Evolutionary conservation across 805 yeast genomes (phyloP), one percentile per base, ranked within the genome.

Genomic region (Starmera dryadoides): DNA sequence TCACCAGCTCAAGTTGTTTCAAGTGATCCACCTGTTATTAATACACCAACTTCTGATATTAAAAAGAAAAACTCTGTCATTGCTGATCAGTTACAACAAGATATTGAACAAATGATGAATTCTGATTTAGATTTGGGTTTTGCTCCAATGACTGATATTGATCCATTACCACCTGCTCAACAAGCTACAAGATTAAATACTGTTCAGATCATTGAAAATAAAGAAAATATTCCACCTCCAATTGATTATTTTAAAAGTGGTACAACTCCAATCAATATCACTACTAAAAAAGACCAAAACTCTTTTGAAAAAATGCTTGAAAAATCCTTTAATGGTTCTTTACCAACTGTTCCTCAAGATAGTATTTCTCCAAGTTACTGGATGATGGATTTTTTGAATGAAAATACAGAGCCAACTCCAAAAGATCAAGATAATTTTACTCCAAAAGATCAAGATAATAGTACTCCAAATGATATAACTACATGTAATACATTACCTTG

Each of bases 221-320:
- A 66, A 63, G 55, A 72, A 62, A 66, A 64, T 33, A 51, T 52
- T 29, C 72, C 65, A 40, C 71, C 75, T 71, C 16, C 38, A 22
- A n/a, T n/a, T n/a, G 22, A 34, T 12, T 14, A 36, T 7, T 28
- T 32, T 18, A 21, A 32, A 16, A 31, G 26, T 19, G 4, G 30
- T 18, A n/a, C n/a, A n/a, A 19, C 32, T n/a, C 34, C 31, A 38
- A 32, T 17, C 21, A 17, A 28, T 9, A 28, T 36, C n/a, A 20
- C 7, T 12, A 12, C 33, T 22, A 21, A 12, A 26, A 30, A 46
- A 6, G 41, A 33, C 35, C 67, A 69, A 46, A 61, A 61, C 17
- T 55, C 58, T 11, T 59, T 71, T 37, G 71, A 71, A 40, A 63
- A 54, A 34, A 52, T 55, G 59, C 31, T 55, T 9, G 64, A 45